Evolutionary conservation across 768 basidiomycete genomes (phyloP).

Genomic region (Filobasidium floriforme): DNA sequence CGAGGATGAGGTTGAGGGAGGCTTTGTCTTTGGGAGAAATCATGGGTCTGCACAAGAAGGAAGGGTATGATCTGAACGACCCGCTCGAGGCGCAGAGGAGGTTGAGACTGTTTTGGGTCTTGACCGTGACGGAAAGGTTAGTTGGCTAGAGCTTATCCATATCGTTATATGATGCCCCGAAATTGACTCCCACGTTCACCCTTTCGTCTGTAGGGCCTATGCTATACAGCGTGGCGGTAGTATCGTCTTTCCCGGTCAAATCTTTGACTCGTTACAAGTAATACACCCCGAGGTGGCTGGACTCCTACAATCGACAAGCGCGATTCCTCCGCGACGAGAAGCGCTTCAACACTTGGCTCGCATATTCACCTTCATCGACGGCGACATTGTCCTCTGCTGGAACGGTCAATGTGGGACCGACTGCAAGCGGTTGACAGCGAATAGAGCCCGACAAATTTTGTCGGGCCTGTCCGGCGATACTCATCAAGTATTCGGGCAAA

Average conservation of each 20-base stretch:
- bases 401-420: slow-evolving; percentile 27
- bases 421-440: slow-evolving; percentile 20
- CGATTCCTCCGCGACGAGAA: slow-evolving; percentile 16
- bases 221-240: slow-evolving; percentile 30
- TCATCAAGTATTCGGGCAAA: slow-evolving; percentile 24
- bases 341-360: slow-evolving; percentile 28
- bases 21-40: slow-evolving; percentile 28
- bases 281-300: slow-evolving; percentile 4
- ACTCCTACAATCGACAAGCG: slow-evolving; percentile 3
- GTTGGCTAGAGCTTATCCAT: too few relatives aligned
- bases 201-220: slow-evolving; percentile 35
- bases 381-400: slow-evolving; percentile 32
- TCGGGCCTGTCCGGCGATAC: slow-evolving; percentile 16
- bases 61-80: slow-evolving; percentile 21
- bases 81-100: slow-evolving; percentile 22
- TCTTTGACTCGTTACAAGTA: not conserved
- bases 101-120: slow-evolving; percentile 31
- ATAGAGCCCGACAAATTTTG: slow-evolving; percentile 15
- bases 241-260: slow-evolving; percentile 23
- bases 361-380: slow-evolving; percentile 31
- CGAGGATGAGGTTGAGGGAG: slow-evolving; percentile 30
- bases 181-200: too few relatives aligned
- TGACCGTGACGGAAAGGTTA: slow-evolving; percentile 34
- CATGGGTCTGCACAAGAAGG: slow-evolving; percentile 24
- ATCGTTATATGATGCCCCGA: too few relatives aligned